Conservation (phyloP, 225 moss, liverwort and hornwort species). For the Straminergon stramineum region DNA sequence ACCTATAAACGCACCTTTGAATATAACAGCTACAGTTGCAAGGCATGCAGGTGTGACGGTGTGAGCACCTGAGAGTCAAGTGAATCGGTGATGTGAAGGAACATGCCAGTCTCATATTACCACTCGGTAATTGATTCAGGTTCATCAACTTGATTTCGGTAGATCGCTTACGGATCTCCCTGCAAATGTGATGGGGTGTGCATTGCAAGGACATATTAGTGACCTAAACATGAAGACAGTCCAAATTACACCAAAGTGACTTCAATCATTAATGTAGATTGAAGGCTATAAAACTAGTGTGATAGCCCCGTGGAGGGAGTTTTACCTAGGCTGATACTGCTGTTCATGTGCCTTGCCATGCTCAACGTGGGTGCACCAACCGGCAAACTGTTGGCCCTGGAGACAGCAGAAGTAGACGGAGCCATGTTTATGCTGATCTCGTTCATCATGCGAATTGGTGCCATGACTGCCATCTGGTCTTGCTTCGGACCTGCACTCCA, state of each 20-base stretch:
- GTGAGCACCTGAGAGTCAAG: neutral
- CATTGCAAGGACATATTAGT: neutral
- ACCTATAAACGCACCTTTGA: neutral
- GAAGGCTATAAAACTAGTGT: neutral
- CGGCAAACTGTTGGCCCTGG: constrained; percentile 8
- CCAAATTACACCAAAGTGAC: neutral
- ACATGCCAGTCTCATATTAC: neutral
- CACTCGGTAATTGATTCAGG: neutral
- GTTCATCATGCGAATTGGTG: constrained; percentile 17
- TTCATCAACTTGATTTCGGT: constrained; percentile 12
- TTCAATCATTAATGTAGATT: neutral
- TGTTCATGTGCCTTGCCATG: constrained; percentile 8
- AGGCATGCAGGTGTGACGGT: neutral
- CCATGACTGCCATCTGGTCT: neutral
- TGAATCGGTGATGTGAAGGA: neutral
- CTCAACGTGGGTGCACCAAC: neutral
- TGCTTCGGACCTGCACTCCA: constrained; percentile 19
- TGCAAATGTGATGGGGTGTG: neutral
- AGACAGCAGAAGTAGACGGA: neutral
- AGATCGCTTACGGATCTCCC: constrained; percentile 15
- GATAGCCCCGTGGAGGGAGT: neutral
- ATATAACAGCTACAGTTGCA: neutral
- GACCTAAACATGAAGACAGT: neutral
- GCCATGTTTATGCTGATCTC: neutral
- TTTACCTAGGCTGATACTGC: constrained; percentile 9